Percentiles rank a stretch among this genome's conserved stretches.
These are phyloP conservation scores for Emericellopsis atlantica DNA, from an alignment of 2,329 filamentous ascomycete species.

Conservation along the genomic window DNA sequence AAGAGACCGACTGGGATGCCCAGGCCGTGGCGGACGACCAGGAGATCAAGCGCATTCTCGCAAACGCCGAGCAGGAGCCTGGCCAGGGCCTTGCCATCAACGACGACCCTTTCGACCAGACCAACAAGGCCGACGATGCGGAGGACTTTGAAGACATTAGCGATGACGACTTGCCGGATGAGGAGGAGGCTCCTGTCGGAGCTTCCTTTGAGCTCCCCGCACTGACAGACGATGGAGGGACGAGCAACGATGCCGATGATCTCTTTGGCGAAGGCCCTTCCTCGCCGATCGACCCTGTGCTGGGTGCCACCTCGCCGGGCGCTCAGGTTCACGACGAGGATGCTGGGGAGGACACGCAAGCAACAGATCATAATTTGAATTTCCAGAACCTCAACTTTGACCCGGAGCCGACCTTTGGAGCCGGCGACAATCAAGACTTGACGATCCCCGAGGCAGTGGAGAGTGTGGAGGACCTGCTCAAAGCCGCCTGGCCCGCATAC, in stretches of 20 bases:
- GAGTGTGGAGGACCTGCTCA: constrained; percentile 62
- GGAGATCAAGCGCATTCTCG: constrained; percentile 30
- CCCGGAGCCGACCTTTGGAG: constrained; percentile 28
- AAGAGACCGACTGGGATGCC: constrained; percentile 22
- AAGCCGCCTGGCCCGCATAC: constrained; percentile 72
- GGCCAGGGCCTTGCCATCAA: constrained; percentile 28
- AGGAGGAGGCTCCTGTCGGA: constrained; percentile 33
- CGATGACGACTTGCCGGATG: constrained; percentile 81
- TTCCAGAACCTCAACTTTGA: constrained; percentile 34
- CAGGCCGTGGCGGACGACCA: constrained; percentile 37
- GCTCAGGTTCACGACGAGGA: constrained; percentile 27
- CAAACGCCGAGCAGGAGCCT: constrained; percentile 16
- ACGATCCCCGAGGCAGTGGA: constrained; percentile 58
- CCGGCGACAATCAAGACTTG: constrained; percentile 42
- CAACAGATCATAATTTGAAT: constrained; percentile 16
- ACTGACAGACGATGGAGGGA: constrained; percentile 46
- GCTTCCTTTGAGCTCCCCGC: constrained; percentile 35
- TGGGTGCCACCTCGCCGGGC: constrained; percentile 29
- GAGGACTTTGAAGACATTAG: constrained; percentile 84
- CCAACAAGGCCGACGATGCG: constrained; percentile 83
- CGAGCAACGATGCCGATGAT: constrained; percentile 50
- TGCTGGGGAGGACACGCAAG: constrained; percentile 17
- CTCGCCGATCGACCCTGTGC: constrained; percentile 30
- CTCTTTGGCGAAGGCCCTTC: constrained; percentile 54
- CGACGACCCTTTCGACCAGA: constrained; percentile 39